These are phyloP conservation scores for Dimargaris cristalligena DNA, from an alignment of 192 early-diverging fungal species.

Conservation along the genomic window DNA sequence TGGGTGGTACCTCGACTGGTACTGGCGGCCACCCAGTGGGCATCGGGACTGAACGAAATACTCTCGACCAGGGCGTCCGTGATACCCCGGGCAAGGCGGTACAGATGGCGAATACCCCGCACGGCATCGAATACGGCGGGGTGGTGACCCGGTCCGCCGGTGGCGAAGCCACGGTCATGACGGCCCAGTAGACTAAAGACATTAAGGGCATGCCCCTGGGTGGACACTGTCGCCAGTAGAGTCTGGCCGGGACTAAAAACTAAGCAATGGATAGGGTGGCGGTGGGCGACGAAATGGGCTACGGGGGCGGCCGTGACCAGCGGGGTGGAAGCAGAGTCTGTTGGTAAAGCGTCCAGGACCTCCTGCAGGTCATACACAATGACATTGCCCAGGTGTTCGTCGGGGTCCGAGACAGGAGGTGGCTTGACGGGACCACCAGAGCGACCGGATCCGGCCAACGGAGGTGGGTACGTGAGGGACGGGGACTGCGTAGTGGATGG, in stretches of 20 bases:
- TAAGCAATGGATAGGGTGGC: constrained; percentile 40
- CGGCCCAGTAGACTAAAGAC: constrained; percentile 36
- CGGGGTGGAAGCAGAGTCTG: neutral
- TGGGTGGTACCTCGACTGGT: constrained; percentile 60
- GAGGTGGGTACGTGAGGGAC: neutral
- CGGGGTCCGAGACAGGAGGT: too few species aligned
- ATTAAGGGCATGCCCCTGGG: constrained; percentile 56
- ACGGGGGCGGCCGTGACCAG: constrained; percentile 20
- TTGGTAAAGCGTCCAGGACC: constrained; percentile 6
- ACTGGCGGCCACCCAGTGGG: constrained; percentile 56
- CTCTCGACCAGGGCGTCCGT: constrained; percentile 53
- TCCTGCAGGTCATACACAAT: constrained; percentile 10
- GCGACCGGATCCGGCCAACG: neutral
- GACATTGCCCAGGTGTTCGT: constrained; percentile 4
- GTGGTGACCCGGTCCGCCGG: neutral
- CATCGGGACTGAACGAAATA: constrained; percentile 47
- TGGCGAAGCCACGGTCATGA: constrained; percentile 6
- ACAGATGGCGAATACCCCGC: constrained; percentile 32
- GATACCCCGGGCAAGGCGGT: constrained; percentile 59
- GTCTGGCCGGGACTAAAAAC: constrained; percentile 48
- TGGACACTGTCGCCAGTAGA: constrained; percentile 49
- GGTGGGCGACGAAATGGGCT: constrained; percentile 56
- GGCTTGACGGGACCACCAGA: too few species aligned
- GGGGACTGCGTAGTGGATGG: neutral
- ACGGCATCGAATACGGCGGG: constrained; percentile 10